Conservation (phyloP, 2,329 filamentous ascomycete genomes). For the Helicocarpus griseus region DNA sequence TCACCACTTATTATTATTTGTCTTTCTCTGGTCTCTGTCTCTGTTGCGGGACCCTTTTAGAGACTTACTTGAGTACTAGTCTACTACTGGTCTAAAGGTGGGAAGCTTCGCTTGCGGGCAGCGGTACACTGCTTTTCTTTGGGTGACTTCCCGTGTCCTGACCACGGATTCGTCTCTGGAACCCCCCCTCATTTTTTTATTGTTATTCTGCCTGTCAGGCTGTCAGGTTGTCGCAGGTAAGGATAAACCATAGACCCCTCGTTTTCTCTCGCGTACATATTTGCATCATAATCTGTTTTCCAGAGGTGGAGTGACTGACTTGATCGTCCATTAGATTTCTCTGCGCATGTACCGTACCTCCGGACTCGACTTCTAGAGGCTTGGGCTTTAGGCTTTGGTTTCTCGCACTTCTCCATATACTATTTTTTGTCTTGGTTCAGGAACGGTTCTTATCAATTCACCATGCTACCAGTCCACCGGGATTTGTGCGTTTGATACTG, state of each 20-base stretch:
- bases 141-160: background rate
- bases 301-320: background rate
- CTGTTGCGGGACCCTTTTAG: too few species aligned
- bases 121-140: too few species aligned
- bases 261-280: background rate
- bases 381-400: background rate
- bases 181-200: background rate
- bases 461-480: background rate
- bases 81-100: too few species aligned
- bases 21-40: too few species aligned
- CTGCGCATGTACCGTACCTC: too few species aligned
- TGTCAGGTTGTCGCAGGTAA: constrained; percentile 1
- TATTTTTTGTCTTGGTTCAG: background rate
- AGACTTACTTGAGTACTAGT: too few species aligned
- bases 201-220: too few species aligned
- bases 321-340: too few species aligned
- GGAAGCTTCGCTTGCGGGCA: background rate
- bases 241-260: background rate
- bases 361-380: too few species aligned
- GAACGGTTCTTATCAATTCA: background rate
- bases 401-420: background rate
- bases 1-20: too few species aligned
- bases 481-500: background rate
- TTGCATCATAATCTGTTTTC: background rate
- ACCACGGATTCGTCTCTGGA: background rate